Base-by-base conservation (phyloP, 495 filamentous ascomycete genomes). In the Chaetomium fimeti region DNA sequence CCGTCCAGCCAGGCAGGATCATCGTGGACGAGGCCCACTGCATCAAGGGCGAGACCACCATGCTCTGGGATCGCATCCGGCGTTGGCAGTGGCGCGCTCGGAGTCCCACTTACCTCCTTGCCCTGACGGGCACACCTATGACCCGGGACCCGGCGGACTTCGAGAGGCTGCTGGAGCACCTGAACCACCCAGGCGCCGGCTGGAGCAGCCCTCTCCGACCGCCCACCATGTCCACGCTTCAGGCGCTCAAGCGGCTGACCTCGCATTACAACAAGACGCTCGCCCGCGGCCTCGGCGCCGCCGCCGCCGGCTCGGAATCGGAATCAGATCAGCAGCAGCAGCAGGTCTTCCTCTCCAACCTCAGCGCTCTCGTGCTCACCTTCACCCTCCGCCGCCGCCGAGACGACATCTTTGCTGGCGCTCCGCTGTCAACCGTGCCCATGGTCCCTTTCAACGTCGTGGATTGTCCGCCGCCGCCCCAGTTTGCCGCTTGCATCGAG, bases 131-230 rank as follows among this genome's bases (percentile, higher is more conserved):
- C 27, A 55, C 52, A 12, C 52, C 52, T 16, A 55, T 55, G 27
- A 55, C 52, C 27, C 52, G 52, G 52, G 52, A 55, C 58, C 32
- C 27, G 9, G 29, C 27, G n/a, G 58, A 49, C 28, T 36, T 61
- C 25, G 18, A 48, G 25, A 51, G 25, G 45, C 58, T 61, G 58
- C 9, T 36, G 45, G 27, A 52, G 27, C 25, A 52, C 22, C 47
- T 61, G 20, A 40, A 61, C 29, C 52, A 55, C 52, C 52, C 52
- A 32, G 52, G 52, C 27, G 52, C 52, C 27, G 52, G 52, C 8
- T 55, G 52, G 52, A 55, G 27, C 52, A 55, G 52, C 52, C 52
- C 52, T n/a, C 52, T 55, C 52, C 52, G 29, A 36, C 52, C 52
- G 27, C 52, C 52, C 52, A 3, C 52, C 52, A 32, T 13, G 29